Evolutionary conservation across 73 alveolate species (phyloP).

Genomic region (Paramecium caudatum): DNA sequence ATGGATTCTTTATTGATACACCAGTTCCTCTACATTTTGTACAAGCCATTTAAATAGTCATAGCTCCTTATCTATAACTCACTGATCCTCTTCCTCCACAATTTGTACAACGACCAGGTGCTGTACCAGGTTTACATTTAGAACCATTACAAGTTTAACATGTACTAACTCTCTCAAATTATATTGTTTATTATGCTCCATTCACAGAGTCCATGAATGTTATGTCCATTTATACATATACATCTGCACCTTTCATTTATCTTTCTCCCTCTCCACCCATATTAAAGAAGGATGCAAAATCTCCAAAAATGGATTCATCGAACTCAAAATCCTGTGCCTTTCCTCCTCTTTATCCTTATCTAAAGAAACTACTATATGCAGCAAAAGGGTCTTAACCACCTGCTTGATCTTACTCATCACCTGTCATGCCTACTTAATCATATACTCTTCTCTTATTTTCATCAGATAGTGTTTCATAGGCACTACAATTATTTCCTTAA

Average conservation of each 20-base stretch:
- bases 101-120: constrained; percentile 85
- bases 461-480: constrained; percentile 93
- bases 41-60: constrained; percentile 85
- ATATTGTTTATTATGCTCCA: constrained; percentile 82
- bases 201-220: constrained; percentile 90
- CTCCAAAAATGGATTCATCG: constrained; percentile 86
- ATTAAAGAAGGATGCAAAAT: constrained; percentile 86
- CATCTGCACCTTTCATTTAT: constrained; percentile 80
- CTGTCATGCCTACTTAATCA: constrained; percentile 94
- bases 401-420: constrained; percentile 88
- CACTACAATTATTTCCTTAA: constrained; percentile 73
- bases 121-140: constrained; percentile 90
- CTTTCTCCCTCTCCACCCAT: constrained; percentile 84
- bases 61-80: constrained; percentile 86
- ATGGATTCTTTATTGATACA: constrained; percentile 82
- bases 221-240: constrained; percentile 80
- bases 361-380: constrained; percentile 67
- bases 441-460: constrained; percentile 83
- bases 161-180: constrained; percentile 76
- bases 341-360: constrained; percentile 78
- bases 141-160: constrained; percentile 91
- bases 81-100: constrained; percentile 91
- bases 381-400: constrained; percentile 87
- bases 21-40: constrained; percentile 90
- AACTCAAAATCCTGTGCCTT: constrained; percentile 70